phyloP scores from a whole-genome alignment of 73 alveolate species.

The Tetrahymena borealis region DNA sequence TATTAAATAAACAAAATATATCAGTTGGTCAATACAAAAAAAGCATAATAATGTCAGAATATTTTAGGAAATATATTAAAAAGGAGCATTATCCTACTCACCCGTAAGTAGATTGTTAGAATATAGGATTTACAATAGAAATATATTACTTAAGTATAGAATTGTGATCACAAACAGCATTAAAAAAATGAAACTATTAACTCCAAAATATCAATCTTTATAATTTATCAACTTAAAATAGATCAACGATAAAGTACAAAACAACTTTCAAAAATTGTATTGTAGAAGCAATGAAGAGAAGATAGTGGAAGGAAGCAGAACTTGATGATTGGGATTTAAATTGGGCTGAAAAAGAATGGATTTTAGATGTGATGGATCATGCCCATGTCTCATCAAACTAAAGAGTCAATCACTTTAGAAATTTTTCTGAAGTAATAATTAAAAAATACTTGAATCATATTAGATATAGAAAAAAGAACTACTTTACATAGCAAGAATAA shows the following conservation, averaged over 20 bases:
- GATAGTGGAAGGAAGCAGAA: slow-evolving; percentile 93
- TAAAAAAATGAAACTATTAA: no score
- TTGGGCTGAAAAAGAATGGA: slow-evolving; percentile 98
- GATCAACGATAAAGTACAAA: slow-evolving; percentile 84
- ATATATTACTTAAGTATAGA: no score
- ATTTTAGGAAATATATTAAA: slow-evolving; percentile 84
- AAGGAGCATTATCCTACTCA: slow-evolving; percentile 86
- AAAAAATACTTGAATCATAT: no score
- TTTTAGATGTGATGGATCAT: slow-evolving; percentile 90
- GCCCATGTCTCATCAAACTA: slow-evolving; percentile 87
- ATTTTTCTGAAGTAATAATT: slow-evolving; percentile 85
- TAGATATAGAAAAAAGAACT: not conserved
- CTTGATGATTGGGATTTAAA: slow-evolving; percentile 96
- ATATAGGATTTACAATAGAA: no score
- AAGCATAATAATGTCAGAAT: slow-evolving; percentile 69
- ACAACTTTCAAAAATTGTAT: slow-evolving; percentile 93
- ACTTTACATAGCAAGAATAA: not conserved
- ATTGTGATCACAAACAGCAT: no score
- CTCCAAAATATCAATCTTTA: no score
- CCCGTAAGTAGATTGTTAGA: slow-evolving; percentile 47
- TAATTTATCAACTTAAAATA: not conserved
- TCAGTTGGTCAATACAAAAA: slow-evolving; percentile 3
- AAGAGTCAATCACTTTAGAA: slow-evolving; percentile 95
- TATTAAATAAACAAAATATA: no score
- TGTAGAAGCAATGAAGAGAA: slow-evolving; percentile 76